Base-by-base conservation (phyloP, 192 early-diverging fungal genomes). In the Hyaloraphidium curvatum region DNA sequence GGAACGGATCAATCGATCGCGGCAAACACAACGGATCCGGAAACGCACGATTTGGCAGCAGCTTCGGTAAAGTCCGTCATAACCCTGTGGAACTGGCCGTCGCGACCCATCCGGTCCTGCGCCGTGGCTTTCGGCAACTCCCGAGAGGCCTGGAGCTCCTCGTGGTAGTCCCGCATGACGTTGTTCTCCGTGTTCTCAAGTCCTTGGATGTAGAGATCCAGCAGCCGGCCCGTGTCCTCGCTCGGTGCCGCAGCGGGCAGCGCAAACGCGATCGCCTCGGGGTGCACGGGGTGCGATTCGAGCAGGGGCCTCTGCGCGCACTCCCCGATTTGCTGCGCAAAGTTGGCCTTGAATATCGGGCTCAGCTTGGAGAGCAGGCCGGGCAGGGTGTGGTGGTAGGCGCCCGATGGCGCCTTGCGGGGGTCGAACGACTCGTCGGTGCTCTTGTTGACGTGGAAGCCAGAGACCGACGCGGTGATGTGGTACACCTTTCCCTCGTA, bases 31-130 rank as follows among this genome's bases (percentile, higher is more conserved):
- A n/a, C n/a, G n/a, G n/a, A n/a, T n/a, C 48, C 48, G n/a, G n/a
- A n/a, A n/a, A n/a, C n/a, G n/a, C n/a, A n/a, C n/a, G n/a, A n/a
- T 22, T 73, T 72, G 26, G 81, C 69, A 16, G 91, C 91, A 27
- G 89, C 86, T 35, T 93, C 90, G 5, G 86, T 75, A 67, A 97
- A 97, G 41, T 97, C 93, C 11, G 82, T 70, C 61, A 92, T 79
- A 51, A 79, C 74, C 59, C 83, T 83, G 73, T 79, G 79, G 40
- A 95, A 57, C 50, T 84, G 73, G 30, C 83, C 77, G 58, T 94
- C 87, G 37, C 90, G 81, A 61, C 81, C 59, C 3, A 95, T 83
- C 4, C 82, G 76, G 59, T 97, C 91, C 53, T 81, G 83, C 4
- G 85, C 64, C 39, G 73, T 81, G 30, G 43, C 51, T 16, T 76